Percentiles rank a stretch among this genome's conserved stretches.
These are phyloP conservation scores for Camelina sativa DNA, from an alignment of 345 rosid genomes.

Conservation along the genomic window DNA sequence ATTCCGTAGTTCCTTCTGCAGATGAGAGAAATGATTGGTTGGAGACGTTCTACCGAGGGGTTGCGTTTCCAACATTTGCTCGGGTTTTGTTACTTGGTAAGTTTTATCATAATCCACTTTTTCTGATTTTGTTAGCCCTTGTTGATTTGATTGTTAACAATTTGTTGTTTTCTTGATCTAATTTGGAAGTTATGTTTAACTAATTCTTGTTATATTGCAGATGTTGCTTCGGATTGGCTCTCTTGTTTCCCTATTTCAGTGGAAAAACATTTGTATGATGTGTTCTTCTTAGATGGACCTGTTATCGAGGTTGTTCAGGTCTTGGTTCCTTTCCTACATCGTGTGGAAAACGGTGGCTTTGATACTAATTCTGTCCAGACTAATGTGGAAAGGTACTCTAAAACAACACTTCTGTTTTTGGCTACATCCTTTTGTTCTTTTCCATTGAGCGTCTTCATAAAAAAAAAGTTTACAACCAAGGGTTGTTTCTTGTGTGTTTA, in stretches of 20 bases:
- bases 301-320: conserved; percentile 75
- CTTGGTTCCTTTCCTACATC: conserved; percentile 70
- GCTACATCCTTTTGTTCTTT: neutral
- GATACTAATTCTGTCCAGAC: conserved; percentile 56
- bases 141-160: conserved; percentile 9
- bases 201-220: conserved; percentile 49
- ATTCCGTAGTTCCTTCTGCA: conserved; percentile 49
- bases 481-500: conserved; percentile 6
- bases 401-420: conserved; percentile 6
- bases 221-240: conserved; percentile 88
- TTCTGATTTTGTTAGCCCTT: neutral
- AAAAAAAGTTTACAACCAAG: neutral
- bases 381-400: conserved; percentile 72
- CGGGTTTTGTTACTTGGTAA: conserved; percentile 73
- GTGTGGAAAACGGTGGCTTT: conserved; percentile 38
- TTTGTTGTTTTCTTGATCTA: conserved; percentile 12
- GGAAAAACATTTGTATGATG: conserved; percentile 71
- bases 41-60: conserved; percentile 66
- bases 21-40: conserved; percentile 60
- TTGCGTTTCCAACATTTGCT: conserved; percentile 76
- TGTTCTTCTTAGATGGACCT: conserved; percentile 75
- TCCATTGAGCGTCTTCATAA: neutral
- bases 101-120: neutral
- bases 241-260: conserved; percentile 85
- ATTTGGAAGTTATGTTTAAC: conserved; percentile 3